These are phyloP conservation scores for Colletotrichum sp. DNA, from an alignment of 2,329 filamentous ascomycete genomes.

Conservation along the genomic window DNA sequence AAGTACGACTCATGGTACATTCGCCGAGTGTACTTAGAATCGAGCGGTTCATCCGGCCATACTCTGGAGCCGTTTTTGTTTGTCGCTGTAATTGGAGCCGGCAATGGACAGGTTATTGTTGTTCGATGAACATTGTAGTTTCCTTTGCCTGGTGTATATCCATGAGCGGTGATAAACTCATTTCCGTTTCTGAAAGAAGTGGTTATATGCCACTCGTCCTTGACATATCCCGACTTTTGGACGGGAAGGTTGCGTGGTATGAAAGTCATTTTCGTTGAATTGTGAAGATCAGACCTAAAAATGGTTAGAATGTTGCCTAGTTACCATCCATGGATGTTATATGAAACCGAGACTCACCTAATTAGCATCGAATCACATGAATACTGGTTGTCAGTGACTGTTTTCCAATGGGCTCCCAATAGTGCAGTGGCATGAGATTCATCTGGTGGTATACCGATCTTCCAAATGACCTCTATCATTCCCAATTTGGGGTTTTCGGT, in stretches of 20 bases:
- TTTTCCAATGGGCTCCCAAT: background rate
- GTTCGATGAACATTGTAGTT: background rate
- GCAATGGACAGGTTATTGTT: background rate
- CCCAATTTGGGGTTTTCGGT: background rate
- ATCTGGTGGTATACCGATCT: background rate
- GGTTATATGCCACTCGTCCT: background rate
- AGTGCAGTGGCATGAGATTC: background rate
- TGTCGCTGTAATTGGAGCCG: background rate
- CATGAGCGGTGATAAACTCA: background rate
- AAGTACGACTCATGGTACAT: background rate
- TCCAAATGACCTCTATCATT: background rate
- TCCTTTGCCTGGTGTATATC: background rate
- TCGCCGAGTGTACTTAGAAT: background rate
- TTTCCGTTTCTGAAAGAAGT: background rate
- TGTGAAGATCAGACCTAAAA: background rate
- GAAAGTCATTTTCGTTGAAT: background rate
- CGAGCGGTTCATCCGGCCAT: accelerated
- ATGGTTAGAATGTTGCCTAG: accelerated
- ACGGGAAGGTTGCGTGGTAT: accelerated
- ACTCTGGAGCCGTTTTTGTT: background rate
- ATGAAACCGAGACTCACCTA: background rate
- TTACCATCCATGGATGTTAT: background rate
- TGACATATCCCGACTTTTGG: accelerated
- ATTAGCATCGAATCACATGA: background rate
- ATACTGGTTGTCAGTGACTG: background rate